Evolutionary conservation across 352 stramenopile genomes (phyloP).

Genomic region (Globisporangium splendens): DNA sequence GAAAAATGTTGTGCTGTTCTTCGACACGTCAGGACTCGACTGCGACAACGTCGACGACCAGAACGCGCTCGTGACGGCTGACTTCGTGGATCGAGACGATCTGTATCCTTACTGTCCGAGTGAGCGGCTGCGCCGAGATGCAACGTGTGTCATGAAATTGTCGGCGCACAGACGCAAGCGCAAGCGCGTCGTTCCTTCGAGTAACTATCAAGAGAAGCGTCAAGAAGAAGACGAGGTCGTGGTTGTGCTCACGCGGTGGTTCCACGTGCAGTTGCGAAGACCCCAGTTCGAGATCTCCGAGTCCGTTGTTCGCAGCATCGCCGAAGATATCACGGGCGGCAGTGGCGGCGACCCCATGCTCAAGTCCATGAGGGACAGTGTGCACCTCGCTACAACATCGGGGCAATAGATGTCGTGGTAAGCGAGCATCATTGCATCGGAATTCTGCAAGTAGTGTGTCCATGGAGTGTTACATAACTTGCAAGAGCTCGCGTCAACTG

Average conservation of each 20-base stretch:
- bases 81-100: conserved; percentile 15
- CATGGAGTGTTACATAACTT: no score
- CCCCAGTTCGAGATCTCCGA: conserved; percentile 4
- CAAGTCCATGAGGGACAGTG: conserved; percentile 1
- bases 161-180: not conserved
- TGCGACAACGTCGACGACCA: not conserved
- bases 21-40: conserved; percentile 10
- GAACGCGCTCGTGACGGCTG: conserved; percentile 2
- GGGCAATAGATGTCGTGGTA: no score
- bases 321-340: not conserved
- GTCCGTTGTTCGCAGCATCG: not conserved
- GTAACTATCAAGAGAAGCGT: no score
- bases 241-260: conserved; percentile 10
- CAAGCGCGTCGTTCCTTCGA: no score
- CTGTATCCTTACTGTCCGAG: conserved; percentile 13
- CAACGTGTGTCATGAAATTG: conserved; percentile 10
- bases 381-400: no score
- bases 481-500: no score
- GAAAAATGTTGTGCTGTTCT: conserved; percentile 8
- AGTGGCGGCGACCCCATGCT: conserved; percentile 5
- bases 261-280: not conserved
- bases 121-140: conserved; percentile 21
- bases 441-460: no score
- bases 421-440: no score
- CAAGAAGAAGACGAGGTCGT: not conserved